Percentiles rank a stretch among this genome's conserved stretches.
These are phyloP conservation scores for Xylariomycetidae sp. DNA, from an alignment of 2,329 filamentous ascomycete genomes.

Conservation along the genomic window DNA sequence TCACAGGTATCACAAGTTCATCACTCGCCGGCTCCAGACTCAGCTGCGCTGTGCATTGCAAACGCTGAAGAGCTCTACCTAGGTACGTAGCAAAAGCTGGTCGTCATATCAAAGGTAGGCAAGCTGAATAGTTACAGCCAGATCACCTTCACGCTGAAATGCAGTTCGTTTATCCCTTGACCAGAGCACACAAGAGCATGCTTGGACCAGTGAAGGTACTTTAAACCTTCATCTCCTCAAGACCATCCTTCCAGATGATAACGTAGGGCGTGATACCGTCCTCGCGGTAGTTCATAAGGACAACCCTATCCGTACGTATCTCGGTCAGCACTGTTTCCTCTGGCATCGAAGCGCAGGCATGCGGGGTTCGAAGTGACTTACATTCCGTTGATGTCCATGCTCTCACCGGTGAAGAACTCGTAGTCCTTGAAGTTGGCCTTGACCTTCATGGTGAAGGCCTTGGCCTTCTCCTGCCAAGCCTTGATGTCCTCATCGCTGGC, in stretches of 20 bases:
- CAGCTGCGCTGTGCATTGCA: too few species aligned
- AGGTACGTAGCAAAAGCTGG: too few species aligned
- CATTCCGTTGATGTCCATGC: conserved; percentile 92
- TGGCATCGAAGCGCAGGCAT: neutral
- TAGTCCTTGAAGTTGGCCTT: conserved; percentile 88
- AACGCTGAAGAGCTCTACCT: too few species aligned
- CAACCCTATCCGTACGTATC: too few species aligned
- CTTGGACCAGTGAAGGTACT: neutral
- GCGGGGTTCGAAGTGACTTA: conserved; percentile 45
- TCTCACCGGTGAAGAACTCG: conserved; percentile 89
- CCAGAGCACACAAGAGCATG: too few species aligned
- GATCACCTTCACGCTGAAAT: too few species aligned
- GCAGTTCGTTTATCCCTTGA: too few species aligned
- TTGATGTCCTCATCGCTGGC: conserved; percentile 61
- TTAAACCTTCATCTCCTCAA: conserved; percentile 89
- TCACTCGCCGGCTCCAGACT: too few species aligned
- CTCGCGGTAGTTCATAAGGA: conserved; percentile 96
- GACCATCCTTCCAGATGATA: conserved; percentile 91
- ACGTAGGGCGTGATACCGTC: conserved; percentile 88
- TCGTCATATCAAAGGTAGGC: too few species aligned
- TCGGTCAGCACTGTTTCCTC: too few species aligned
- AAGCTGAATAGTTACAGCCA: too few species aligned
- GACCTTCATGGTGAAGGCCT: conserved; percentile 70
- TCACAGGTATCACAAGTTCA: too few species aligned
- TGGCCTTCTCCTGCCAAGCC: conserved; percentile 73